Base-by-base conservation (phyloP, 2,329 filamentous ascomycete genomes). In the Cercospora beticola region DNA sequence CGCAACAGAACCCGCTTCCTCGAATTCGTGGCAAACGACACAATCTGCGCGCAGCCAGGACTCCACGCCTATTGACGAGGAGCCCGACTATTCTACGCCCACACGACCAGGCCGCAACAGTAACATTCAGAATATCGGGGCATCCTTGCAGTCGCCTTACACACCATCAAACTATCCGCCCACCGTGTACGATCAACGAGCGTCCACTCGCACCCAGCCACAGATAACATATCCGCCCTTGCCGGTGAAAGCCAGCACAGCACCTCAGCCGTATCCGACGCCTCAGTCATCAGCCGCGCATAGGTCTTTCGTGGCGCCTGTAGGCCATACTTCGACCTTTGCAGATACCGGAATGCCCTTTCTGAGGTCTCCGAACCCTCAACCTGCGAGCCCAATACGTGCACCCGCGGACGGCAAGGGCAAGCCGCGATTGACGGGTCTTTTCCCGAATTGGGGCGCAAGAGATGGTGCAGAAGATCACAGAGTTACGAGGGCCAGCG, bases 71-170 rank as follows among this genome's bases (percentile, higher is more conserved):
- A 72, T 73, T 28, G 69, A 72, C 6, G 59, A 67, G 26, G 65
- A 65, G 49, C 63, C 67, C 8, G 62, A 66, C 23, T 66, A 71
- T 40, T 69, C 69, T 21, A 74, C 69, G 2, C 72, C 71, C 16
- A 72, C 70, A 10, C 71, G 70, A 16, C 67, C 69, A 5, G 70
- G 72, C 5, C 62, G 71, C 6, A 72, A 71, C 62, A 69, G 67
- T 28, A 64, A 70, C 30, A 57, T 71, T 1, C 64, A 65, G 16
- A 64, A 71, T 26, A 71, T 74, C 31, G 70, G 70, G 16, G 68
- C 66, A n/a, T 60, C 69, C 2, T 64, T 72, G 16, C 68, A 69
- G 36, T 70, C 63, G 31, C 72, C 69, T 3, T 74, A 71, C 59
- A 72, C 71, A 2, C 71, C 71, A 8, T 70, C 68, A 54, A 74